A percentile compares a stretch with the other conserved stretches of the same genome.
These are phyloP conservation scores for Pseudotsuga menziesii DNA, from an alignment of 75 land plant species.

Conservation along the genomic window DNA sequence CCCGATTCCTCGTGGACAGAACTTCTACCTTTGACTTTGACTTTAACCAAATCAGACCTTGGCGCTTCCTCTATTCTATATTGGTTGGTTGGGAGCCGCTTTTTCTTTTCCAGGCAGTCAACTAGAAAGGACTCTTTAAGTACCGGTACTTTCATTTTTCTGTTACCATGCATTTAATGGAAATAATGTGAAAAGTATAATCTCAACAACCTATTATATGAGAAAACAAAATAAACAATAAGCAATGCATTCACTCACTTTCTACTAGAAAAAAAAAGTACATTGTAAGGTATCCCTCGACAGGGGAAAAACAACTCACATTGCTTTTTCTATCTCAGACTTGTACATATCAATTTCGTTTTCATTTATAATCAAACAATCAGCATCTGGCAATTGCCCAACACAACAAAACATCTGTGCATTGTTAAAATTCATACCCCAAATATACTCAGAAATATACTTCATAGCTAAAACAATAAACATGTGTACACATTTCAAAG, in stretches of 20 bases:
- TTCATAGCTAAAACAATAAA: background rate
- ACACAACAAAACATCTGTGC: background rate
- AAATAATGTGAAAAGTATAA: background rate
- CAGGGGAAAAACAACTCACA: conserved; percentile 26
- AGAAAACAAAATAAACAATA: conserved; percentile 1
- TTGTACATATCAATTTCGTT: conserved; percentile 30
- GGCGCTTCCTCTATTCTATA: conserved; percentile 66
- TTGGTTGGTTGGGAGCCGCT: conserved; percentile 53
- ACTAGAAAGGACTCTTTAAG: conserved; percentile 77
- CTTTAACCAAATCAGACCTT: conserved; percentile 44
- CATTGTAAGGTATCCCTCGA: background rate
- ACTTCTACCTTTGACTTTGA: conserved; percentile 94
- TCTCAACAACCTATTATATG: background rate
- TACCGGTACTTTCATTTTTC: conserved; percentile 75
- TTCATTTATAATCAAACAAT: conserved; percentile 63
- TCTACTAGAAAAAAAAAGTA: background rate
- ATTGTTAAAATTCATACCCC: background rate
- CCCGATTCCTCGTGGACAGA: conserved; percentile 97
- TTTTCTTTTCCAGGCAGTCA: conserved; percentile 61
- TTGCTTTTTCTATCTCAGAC: conserved; percentile 55
- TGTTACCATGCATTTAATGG: conserved; percentile 16
- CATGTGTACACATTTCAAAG: background rate
- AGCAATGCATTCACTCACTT: background rate
- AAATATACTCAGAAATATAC: background rate
- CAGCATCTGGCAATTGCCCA: conserved; percentile 36